Evolutionary conservation across 2,329 filamentous ascomycete genomes (phyloP), one percentile per base, ranked within the genome.

Genomic region (Fusarium penzigii): DNA sequence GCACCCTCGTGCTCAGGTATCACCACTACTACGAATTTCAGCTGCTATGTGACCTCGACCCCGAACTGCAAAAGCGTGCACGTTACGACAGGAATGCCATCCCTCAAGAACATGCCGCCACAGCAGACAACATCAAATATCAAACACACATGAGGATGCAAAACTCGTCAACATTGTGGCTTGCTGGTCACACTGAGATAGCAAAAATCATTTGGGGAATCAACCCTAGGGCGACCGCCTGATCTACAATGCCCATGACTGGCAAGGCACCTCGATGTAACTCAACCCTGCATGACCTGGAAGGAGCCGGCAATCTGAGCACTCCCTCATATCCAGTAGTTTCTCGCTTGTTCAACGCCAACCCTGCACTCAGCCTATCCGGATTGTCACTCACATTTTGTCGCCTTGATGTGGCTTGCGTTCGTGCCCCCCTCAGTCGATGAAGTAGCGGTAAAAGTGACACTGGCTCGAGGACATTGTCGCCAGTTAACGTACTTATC

Each of bases 251-350:
- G 20, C 20, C 20, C 32, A 36, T 14, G 47, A 63, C 52, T 55
- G 52, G 58, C 48, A 41, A 58, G 55, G 51, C 52, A 54, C 51
- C 13, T 36, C 10, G 5, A 63, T 65, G 56, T 55, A 38, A 64
- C 61, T 53, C 52, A 56, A 62, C 53, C 20, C 57, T 65, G 63
- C 63, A 65, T 65, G 55, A 65, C 65, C 63, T 65, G 44, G 58
- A 55, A 61, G 52, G 55, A 55, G 20, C 53, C 49, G 56, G 47
- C 53, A 65, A 58, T 63, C 56, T 64, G 54, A 57, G 13, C 32
- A 36, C 32, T 11, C 9, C 13, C 32, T 54, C 59, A 50, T 52
- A 50, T 41, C 49, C 56, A 64, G 56, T 58, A 52, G 48, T 65
- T 63, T 51, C 53, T 65, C 59, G 63, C 63, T 65, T 65, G 58